Evolutionary conservation across 2,329 filamentous ascomycete species (phyloP), one percentile per base, ranked within the genome.

Genomic region (Aureobasidium musti): DNA sequence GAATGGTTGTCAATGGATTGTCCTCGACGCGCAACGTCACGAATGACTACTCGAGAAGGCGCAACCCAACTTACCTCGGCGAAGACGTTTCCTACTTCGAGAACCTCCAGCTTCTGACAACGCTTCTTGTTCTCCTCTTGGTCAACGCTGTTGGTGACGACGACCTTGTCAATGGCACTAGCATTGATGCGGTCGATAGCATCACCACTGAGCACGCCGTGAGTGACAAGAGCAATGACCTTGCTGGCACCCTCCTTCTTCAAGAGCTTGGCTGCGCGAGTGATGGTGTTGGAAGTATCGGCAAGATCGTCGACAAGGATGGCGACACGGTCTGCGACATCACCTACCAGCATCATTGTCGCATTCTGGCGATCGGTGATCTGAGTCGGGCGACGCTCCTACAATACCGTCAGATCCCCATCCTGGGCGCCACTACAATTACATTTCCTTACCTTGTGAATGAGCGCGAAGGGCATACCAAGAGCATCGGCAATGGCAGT

Each of bases 231-330:
- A 7, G 95, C 95, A 76, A 93, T 96, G 53, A 98, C 92, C 71
- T 88, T 88, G 41, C 88, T 90, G n/a, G 95, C 95, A 39, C 87
- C 87, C 79, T 97, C 92, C 74, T 92, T 94, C 82, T 97, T 97
- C 71, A 98, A 82, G n/a, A 98, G 84, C 82, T 98, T 97, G 35
- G 95, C 95, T 10, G 95, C 95, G 68, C 95, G 87, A 0, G 94
- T 98, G 73, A 98, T 97, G 43, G 95, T 99, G 80, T 98, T 98
- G 66, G 91, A 95, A 1, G 95, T 99, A 77, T 99, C 95, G 23
- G 91, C 91, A 73, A 99, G 83, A 77, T 99, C 95, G 77, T 99
- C 95, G 70, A 99, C 87, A 68, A 99, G 83, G 73, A 99, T 97
- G 71, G 92, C 91, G 63, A 90, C 89, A 70, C 90, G 89, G 72